A percentile compares a stretch with the other conserved stretches of the same genome.
phyloP scores from a whole-genome alignment of 1,139 yeast genomes.

The Yamadazyma diospyri region DNA sequence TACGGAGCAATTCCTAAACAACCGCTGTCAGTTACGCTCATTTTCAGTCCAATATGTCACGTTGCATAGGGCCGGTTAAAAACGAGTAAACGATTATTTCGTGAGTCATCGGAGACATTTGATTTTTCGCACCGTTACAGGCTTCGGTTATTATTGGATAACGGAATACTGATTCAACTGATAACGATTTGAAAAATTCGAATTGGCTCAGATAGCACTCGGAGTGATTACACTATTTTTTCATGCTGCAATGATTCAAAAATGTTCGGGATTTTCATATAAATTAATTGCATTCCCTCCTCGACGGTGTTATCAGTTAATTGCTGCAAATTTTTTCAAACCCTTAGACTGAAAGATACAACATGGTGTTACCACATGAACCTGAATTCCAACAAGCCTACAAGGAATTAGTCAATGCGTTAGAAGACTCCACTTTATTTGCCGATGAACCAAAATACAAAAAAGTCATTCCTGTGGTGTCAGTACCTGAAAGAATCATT shows the following conservation, averaged over 20 bases:
- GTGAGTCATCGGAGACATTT: conserved; percentile 3
- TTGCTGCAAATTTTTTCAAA: conserved; percentile 2
- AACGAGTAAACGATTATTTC: too few species aligned
- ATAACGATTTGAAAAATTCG: too few species aligned
- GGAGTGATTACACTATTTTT: too few species aligned
- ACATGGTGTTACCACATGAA: conserved; percentile 70
- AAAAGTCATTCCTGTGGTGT: conserved; percentile 84
- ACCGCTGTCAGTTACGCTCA: too few species aligned
- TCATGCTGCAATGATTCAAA: too few species aligned
- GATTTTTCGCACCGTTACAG: conserved; percentile 13
- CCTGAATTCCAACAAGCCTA: conserved; percentile 99
- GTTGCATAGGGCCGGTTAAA: too few species aligned
- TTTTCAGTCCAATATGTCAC: too few species aligned
- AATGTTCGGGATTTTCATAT: too few species aligned
- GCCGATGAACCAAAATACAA: conserved; percentile 85
- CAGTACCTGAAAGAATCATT: conserved; percentile 92
- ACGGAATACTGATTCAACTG: not conserved
- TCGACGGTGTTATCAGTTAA: not conserved
- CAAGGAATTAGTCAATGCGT: conserved; percentile 85
- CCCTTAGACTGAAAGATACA: too few species aligned
- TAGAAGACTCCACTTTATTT: conserved; percentile 89
- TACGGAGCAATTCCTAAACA: too few species aligned
- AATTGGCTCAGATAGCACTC: too few species aligned
- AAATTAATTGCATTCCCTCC: too few species aligned
- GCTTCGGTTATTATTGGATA: conserved; percentile 14